Percentiles rank a stretch among this genome's conserved stretches.
Conservation (phyloP, 2,329 filamentous ascomycete species). For the Penicillium sp. region DNA sequence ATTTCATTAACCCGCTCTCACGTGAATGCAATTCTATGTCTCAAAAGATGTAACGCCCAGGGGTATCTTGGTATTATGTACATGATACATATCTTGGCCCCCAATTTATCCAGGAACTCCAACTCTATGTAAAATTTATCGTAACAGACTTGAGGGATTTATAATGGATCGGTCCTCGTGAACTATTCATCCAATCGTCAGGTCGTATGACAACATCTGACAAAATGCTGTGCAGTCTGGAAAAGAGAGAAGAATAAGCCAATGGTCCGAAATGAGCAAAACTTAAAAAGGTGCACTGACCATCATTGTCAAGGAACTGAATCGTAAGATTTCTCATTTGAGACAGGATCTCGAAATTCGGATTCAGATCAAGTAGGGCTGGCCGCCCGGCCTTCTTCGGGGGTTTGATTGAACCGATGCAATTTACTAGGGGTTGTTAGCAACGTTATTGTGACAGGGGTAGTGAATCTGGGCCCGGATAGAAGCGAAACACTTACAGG, state of each 20-base stretch:
- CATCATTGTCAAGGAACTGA: constrained; percentile 41
- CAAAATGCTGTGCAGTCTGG: constrained; percentile 36
- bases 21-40: too few species aligned
- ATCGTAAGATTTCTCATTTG: constrained; percentile 42
- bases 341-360: constrained; percentile 44
- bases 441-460: neutral
- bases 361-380: constrained; percentile 38
- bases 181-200: constrained; percentile 25
- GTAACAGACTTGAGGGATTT: neutral
- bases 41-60: neutral
- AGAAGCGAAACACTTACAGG: constrained; percentile 28
- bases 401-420: constrained; percentile 39
- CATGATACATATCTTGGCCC: neutral
- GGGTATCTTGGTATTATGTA: constrained; percentile 9
- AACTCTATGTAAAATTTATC: constrained; percentile 12
- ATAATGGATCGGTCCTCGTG: neutral
- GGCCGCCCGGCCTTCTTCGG: constrained; percentile 42
- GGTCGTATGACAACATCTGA: constrained; percentile 30
- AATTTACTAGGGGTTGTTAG: constrained; percentile 35
- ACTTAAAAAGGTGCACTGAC: constrained; percentile 25
- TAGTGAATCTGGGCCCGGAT: neutral
- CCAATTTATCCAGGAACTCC: constrained; percentile 15
- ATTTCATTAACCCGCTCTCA: neutral
- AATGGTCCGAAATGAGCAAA: neutral
- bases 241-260: constrained; percentile 12